Percentiles rank a stretch among this genome's conserved stretches.
Conservation (phyloP, 176 grass and related monocot genomes). For the Bromus sterilis region DNA sequence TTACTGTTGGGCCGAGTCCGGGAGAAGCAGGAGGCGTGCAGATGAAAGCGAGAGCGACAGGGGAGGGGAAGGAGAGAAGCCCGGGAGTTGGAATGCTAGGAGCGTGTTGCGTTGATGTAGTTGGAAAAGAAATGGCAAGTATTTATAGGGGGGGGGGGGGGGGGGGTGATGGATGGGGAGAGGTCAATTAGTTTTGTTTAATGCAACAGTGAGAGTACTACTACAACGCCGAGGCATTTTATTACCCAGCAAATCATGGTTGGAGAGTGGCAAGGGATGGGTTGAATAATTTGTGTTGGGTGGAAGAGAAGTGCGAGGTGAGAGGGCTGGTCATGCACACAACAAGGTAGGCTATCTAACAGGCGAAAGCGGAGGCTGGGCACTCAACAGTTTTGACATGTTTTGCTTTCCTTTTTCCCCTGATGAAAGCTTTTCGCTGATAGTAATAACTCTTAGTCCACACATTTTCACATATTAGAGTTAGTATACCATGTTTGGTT, state of each 20-base stretch:
- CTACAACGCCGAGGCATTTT: slow-evolving; percentile 17
- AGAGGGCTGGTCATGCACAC: slow-evolving; percentile 18
- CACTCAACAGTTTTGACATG: neutral
- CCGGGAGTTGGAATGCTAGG: slow-evolving; percentile 21
- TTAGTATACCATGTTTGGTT: neutral
- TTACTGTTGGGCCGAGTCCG: slow-evolving; percentile 1
- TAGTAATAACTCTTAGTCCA: neutral
- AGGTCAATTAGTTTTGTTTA: slow-evolving; percentile 78
- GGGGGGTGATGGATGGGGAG: slow-evolving; percentile 11
- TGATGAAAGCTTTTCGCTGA: neutral
- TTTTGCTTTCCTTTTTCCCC: neutral
- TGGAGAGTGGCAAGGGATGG: slow-evolving; percentile 29
- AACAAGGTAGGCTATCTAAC: neutral
- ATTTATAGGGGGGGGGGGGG: slow-evolving; percentile 45
- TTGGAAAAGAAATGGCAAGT: slow-evolving; percentile 21
- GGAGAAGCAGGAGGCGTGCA: neutral
- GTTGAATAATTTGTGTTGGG: slow-evolving; percentile 41
- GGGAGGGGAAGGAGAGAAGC: neutral
- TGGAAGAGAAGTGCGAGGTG: slow-evolving; percentile 58
- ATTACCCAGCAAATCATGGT: slow-evolving; percentile 38
- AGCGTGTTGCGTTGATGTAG: slow-evolving; percentile 22
- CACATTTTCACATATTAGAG: neutral
- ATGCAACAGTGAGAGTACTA: slow-evolving; percentile 31
- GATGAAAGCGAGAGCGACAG: neutral
- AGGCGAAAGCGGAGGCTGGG: neutral